These are phyloP conservation scores for Talaromyces sp. DNA, from an alignment of 2,329 filamentous ascomycete species.

Conservation along the genomic window DNA sequence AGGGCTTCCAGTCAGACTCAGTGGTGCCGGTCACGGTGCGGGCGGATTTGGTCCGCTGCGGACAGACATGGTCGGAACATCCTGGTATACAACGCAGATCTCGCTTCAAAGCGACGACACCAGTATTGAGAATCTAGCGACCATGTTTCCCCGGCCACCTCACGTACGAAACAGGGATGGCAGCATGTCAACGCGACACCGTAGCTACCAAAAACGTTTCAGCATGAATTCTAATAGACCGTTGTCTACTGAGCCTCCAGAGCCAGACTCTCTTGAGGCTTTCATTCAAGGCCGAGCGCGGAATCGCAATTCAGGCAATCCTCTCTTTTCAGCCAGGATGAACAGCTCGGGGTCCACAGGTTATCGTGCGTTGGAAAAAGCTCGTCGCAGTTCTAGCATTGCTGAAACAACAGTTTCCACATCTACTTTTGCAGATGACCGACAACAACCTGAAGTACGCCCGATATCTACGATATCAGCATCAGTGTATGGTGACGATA, in stretches of 20 bases:
- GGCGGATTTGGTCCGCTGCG: conserved; percentile 38
- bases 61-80: conserved; percentile 33
- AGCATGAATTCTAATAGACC: conserved; percentile 32
- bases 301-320: conserved; percentile 37
- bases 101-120: conserved; percentile 37
- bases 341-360: conserved; percentile 33
- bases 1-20: conserved; percentile 39
- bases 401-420: conserved; percentile 33
- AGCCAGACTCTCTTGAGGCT: conserved; percentile 37
- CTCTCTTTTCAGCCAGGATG: conserved; percentile 36
- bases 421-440: conserved; percentile 32
- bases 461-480: conserved; percentile 34
- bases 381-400: conserved; percentile 35
- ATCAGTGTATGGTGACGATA: conserved; percentile 36
- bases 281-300: conserved; percentile 40
- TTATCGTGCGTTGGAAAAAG: conserved; percentile 33
- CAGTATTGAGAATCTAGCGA: conserved; percentile 34
- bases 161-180: conserved; percentile 27
- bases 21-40: conserved; percentile 42
- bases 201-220: conserved; percentile 27
- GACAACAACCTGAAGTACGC: conserved; percentile 31
- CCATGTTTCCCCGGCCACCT: conserved; percentile 36
- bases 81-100: conserved; percentile 37
- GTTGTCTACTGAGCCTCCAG: conserved; percentile 31
- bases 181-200: conserved; percentile 23